A percentile compares a stretch with the other conserved stretches of the same genome.
These are phyloP conservation scores for Pisolithus sp. DNA, from an alignment of 768 basidiomycete species.

Conservation along the genomic window DNA sequence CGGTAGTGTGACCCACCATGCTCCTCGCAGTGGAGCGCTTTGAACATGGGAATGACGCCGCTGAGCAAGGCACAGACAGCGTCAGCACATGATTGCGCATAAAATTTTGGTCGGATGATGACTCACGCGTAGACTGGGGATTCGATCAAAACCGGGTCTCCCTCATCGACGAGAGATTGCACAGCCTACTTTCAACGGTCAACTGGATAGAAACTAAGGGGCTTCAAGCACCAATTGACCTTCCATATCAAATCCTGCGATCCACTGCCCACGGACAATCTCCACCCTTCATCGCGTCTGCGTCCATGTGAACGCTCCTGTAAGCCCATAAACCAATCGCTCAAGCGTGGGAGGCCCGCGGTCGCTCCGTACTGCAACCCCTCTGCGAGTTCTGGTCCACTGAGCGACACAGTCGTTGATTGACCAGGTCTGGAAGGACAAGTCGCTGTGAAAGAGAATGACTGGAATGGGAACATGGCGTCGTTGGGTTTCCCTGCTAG, in stretches of 20 bases:
- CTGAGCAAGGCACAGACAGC: slow-evolving; percentile 25
- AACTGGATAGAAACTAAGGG: slow-evolving; percentile 1
- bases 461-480: slow-evolving; percentile 85
- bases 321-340: slow-evolving; percentile 64
- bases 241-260: slow-evolving; percentile 89
- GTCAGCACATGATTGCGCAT: background rate
- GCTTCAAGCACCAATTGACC: slow-evolving; percentile 32
- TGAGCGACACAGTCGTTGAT: slow-evolving; percentile 48
- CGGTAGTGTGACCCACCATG: slow-evolving; percentile 38
- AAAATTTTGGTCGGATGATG: background rate
- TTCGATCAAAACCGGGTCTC: slow-evolving; percentile 78
- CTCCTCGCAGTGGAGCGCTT: slow-evolving; percentile 47
- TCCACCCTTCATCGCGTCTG: slow-evolving; percentile 60
- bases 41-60: slow-evolving; percentile 61
- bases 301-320: slow-evolving; percentile 69
- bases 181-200: slow-evolving; percentile 46
- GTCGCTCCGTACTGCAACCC: slow-evolving; percentile 78
- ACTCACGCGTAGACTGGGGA: slow-evolving; percentile 71
- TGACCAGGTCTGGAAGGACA: slow-evolving; percentile 40
- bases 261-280: slow-evolving; percentile 70
- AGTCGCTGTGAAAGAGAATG: slow-evolving; percentile 59
- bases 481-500: slow-evolving; percentile 91
- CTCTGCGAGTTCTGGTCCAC: slow-evolving; percentile 50
- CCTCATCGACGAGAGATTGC: slow-evolving; percentile 63
- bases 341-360: slow-evolving; percentile 56